Evolutionary conservation across 2,329 filamentous ascomycete genomes (phyloP).

Genomic region (Hypoxylon sp.): DNA sequence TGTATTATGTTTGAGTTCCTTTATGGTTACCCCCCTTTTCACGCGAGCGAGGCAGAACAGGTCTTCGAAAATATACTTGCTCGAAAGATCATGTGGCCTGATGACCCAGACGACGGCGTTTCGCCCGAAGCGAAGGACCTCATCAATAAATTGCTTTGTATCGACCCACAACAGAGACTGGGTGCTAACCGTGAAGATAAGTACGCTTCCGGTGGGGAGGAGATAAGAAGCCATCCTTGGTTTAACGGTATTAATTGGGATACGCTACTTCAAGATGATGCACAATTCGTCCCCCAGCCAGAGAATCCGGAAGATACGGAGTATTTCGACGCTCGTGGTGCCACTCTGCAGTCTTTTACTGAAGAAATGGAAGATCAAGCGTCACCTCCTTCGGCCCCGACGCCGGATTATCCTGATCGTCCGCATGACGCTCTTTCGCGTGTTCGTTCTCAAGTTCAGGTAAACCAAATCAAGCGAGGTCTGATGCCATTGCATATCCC

Average conservation of each 20-base stretch:
- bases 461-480: conserved; percentile 88
- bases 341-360: conserved; percentile 90
- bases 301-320: conserved; percentile 98
- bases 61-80: conserved; percentile 97
- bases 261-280: conserved; percentile 91
- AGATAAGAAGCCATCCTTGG: conserved; percentile 92
- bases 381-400: conserved; percentile 79
- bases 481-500: conserved; percentile 97
- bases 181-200: conserved; percentile 90
- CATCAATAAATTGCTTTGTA: conserved; percentile 91
- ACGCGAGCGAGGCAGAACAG: conserved; percentile 88
- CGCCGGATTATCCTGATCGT: conserved; percentile 85
- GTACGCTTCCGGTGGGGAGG: conserved; percentile 85
- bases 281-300: conserved; percentile 92
- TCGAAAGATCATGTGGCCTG: conserved; percentile 92
- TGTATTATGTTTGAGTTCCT: conserved; percentile 98
- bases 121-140: conserved; percentile 93
- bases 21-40: conserved; percentile 93
- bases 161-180: conserved; percentile 84
- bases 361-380: conserved; percentile 94
- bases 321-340: conserved; percentile 94
- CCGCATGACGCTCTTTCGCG: conserved; percentile 95
- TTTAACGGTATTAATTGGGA: conserved; percentile 92
- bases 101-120: conserved; percentile 81
- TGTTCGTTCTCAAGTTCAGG: conserved; percentile 80